Percentiles rank a stretch among this genome's conserved stretches.
Evolutionary conservation across 495 filamentous ascomycete genomes (phyloP).

Genomic region (Darksidea phi): DNA sequence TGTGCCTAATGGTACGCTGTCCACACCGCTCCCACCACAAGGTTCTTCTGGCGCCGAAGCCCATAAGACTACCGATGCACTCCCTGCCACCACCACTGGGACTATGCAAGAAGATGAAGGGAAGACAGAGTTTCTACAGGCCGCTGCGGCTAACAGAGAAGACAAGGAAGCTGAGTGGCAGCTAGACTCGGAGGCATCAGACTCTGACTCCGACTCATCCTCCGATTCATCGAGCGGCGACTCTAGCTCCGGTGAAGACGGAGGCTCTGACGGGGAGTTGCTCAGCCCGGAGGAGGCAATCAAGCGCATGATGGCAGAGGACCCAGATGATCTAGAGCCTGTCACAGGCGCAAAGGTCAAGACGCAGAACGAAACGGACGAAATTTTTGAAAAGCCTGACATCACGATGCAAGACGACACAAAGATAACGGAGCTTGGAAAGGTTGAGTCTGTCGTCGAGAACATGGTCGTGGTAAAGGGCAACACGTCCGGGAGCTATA

Average conservation of each 20-base stretch:
- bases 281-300: constrained; percentile 76
- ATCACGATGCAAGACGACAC: constrained; percentile 70
- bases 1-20: background rate
- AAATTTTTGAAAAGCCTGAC: constrained; percentile 68
- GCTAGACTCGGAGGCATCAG: constrained; percentile 56
- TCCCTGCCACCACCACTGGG: background rate
- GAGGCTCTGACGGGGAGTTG: constrained; percentile 58
- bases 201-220: constrained; percentile 54
- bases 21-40: background rate
- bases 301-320: constrained; percentile 77
- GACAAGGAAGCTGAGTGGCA: constrained; percentile 72
- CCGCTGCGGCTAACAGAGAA: constrained; percentile 51
- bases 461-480: constrained; percentile 76
- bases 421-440: constrained; percentile 70
- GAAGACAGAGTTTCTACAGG: constrained; percentile 44
- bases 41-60: background rate
- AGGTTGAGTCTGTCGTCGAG: constrained; percentile 70
- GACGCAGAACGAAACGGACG: constrained; percentile 66
- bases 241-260: constrained; percentile 48
- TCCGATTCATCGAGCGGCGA: constrained; percentile 42
- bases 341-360: constrained; percentile 58
- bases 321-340: constrained; percentile 65
- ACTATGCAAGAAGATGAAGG: background rate
- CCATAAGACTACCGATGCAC: background rate
- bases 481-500: constrained; percentile 71